These are phyloP conservation scores for Pleurotus salmoneostramineus DNA, from an alignment of 768 basidiomycete species.

Conservation along the genomic window DNA sequence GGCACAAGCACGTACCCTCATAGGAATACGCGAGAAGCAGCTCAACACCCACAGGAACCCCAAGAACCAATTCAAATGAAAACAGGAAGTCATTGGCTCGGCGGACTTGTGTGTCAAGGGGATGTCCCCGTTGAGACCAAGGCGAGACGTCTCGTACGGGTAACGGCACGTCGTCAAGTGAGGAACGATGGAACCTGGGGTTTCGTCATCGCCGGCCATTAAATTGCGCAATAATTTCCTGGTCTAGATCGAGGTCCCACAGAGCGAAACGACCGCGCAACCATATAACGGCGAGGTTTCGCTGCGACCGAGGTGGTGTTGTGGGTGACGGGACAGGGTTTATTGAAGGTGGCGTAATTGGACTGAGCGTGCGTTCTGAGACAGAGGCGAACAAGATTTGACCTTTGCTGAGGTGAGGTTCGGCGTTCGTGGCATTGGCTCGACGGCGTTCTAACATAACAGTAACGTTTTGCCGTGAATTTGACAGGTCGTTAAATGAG, in stretches of 20 bases:
- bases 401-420: not conserved
- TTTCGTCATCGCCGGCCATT: conserved; percentile 1
- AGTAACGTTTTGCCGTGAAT: not conserved
- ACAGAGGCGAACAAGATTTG: not conserved
- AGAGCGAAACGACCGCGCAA: conserved; percentile 7
- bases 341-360: not conserved
- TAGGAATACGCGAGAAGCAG: too few species aligned
- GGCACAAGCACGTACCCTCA: too few species aligned
- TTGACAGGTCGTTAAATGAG: not conserved
- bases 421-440: not conserved
- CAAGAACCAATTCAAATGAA: too few species aligned
- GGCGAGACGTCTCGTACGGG: not conserved
- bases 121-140: too few species aligned
- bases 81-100: too few species aligned
- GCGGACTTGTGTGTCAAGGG: too few species aligned
- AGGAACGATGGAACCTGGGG: not conserved
- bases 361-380: not conserved
- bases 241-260: conserved; percentile 10
- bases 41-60: too few species aligned
- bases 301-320: not conserved
- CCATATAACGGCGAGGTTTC: conserved; percentile 9
- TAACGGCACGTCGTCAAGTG: not conserved
- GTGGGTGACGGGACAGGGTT: not conserved
- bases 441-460: not conserved
- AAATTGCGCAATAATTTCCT: conserved; percentile 3